phyloP scores from a whole-genome alignment of 179 eudicot species.

The Camellia oleifera region DNA sequence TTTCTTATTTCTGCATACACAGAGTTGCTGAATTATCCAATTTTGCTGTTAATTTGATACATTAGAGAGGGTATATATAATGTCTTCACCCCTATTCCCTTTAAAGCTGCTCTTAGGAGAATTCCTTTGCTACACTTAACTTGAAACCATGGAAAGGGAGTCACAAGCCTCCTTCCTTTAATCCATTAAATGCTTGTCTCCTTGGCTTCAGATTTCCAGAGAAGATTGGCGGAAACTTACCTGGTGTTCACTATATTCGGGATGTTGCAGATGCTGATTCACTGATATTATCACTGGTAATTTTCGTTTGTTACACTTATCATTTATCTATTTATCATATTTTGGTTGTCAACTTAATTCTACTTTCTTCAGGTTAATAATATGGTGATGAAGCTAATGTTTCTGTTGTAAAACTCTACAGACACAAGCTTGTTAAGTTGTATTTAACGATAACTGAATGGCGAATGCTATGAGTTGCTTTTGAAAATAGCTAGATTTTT shows the following conservation, averaged over 20 bases:
- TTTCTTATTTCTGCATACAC: too few species aligned
- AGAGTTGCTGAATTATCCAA: too few species aligned
- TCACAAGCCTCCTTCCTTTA: too few species aligned
- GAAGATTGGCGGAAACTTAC: conserved; percentile 85
- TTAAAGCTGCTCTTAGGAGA: neutral
- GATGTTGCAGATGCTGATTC: conserved; percentile 96
- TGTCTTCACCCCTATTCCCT: too few species aligned
- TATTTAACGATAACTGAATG: neutral
- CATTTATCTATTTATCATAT: neutral
- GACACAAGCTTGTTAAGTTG: neutral
- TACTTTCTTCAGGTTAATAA: neutral
- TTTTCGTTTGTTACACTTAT: conserved; percentile 7
- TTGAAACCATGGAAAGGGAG: too few species aligned
- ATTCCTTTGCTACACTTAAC: neutral
- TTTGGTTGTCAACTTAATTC: neutral
- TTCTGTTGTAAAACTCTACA: conserved; percentile 7
- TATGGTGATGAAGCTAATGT: neutral
- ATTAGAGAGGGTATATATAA: too few species aligned
- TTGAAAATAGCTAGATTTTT: neutral
- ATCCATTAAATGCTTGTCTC: neutral
- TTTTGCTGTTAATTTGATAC: too few species aligned
- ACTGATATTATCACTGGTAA: conserved; percentile 84
- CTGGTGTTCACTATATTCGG: conserved; percentile 94
- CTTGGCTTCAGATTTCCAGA: conserved; percentile 76
- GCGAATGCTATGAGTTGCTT: neutral